phyloP scores from a whole-genome alignment of 1,284 basidiomycete genomes.

The Malassezia yamatoensis region DNA sequence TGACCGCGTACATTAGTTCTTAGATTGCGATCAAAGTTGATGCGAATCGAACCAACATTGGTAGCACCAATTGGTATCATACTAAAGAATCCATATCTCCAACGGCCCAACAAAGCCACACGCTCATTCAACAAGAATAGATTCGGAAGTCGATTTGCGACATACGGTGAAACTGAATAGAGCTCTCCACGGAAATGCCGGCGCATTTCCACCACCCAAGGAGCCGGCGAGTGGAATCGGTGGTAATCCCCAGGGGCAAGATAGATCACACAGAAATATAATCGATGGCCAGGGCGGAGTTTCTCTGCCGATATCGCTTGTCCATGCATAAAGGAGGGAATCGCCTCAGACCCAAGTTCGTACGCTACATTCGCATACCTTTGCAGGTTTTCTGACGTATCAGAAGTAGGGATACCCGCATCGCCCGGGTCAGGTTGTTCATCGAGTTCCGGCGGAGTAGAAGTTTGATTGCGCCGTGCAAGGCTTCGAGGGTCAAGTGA shows the following conservation, averaged over 20 bases:
- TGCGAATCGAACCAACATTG: slow-evolving; percentile 89
- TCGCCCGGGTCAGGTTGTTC: slow-evolving; percentile 22
- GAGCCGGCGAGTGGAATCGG: slow-evolving; percentile 86
- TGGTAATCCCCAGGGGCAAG: slow-evolving; percentile 98
- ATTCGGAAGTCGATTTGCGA: slow-evolving; percentile 81
- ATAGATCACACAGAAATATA: slow-evolving; percentile 91
- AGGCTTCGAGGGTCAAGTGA: slow-evolving; percentile 13
- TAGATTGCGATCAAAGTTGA: slow-evolving; percentile 83
- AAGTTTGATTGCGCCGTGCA: neutral
- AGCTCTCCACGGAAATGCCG: slow-evolving; percentile 93
- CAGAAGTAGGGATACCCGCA: slow-evolving; percentile 41
- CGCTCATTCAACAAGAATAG: slow-evolving; percentile 95
- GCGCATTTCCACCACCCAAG: slow-evolving; percentile 92
- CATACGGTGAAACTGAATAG: slow-evolving; percentile 91
- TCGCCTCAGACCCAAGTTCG: slow-evolving; percentile 39
- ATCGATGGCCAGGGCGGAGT: slow-evolving; percentile 57
- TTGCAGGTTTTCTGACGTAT: slow-evolving; percentile 43
- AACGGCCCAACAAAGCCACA: slow-evolving; percentile 87
- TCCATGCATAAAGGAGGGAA: slow-evolving; percentile 36
- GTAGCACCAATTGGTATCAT: slow-evolving; percentile 98
- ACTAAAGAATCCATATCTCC: slow-evolving; percentile 89
- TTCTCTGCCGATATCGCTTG: slow-evolving; percentile 24
- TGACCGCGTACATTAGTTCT: slow-evolving; percentile 41
- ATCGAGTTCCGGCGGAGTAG: slow-evolving; percentile 2
- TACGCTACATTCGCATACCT: slow-evolving; percentile 44